Evolutionary conservation across 1,284 basidiomycete genomes (phyloP), one percentile per base, ranked within the genome.

Genomic region (Inonotus obliquus): DNA sequence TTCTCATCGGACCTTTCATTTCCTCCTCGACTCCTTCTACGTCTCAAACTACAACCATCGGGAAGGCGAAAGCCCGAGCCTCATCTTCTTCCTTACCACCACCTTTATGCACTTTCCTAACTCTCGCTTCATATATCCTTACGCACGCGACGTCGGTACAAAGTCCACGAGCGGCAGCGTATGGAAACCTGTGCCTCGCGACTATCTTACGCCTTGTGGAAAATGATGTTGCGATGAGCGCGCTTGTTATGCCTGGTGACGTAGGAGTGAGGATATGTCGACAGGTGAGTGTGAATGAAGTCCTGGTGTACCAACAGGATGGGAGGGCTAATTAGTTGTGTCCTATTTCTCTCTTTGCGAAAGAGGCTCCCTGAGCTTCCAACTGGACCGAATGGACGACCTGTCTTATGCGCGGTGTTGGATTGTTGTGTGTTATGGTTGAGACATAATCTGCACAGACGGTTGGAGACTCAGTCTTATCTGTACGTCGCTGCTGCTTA

Each of bases 391-490:
- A 60, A 74, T 6, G 70, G 75, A 7, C 72, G 79, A 49, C 74
- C 82, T 0, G 77, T 79, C 1, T 65, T 86, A 23, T 83, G 82
- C 65, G 79, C 83, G 2, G 54, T 88, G 19, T 67, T 88, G 21
- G 86, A 88, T 68, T 86, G 82, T 60, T 85, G 82, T 67, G 76
- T 85, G 7, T 73, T 88, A n/a, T 88, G 84, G 83, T 69, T 87
- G 27, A 79, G 84, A 21, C 86, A 89, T 66, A 87, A 86, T 67
- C 70, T 89, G 41, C 84, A 86, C 60, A 85, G 79, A 67, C 78
- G 76, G 23, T 71, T 88, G 5, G 83, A 87, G 61, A 76, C 79
- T 0, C 73, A 77, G 27, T 78, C 79, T 2, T 86, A 86, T 65
- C 70, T 76, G 86, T 85, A 66, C 47, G 47, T 54, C 81, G 19